Evolutionary conservation across 2,329 filamentous ascomycete species (phyloP), one percentile per base, ranked within the genome.

Genomic region (Lecanicillium sp.): DNA sequence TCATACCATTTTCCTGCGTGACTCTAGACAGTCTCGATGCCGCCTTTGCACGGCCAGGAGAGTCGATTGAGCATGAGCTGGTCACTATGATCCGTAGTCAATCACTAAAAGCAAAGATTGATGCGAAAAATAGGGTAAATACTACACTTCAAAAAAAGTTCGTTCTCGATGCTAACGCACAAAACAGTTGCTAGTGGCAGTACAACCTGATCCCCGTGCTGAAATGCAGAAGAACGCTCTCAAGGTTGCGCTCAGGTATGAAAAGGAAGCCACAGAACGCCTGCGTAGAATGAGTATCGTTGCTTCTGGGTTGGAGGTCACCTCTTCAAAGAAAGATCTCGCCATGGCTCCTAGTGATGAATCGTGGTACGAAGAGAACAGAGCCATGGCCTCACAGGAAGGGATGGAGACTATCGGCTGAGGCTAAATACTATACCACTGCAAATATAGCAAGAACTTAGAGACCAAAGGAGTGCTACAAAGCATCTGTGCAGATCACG

Each of bases 1-100:
- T 95, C 51, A 73, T 86, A 17, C 89, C 92, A 0, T 98, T 94
- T 59, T 94, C 83, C 30, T 82, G 81, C 48, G 87, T 95, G 44
- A 89, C 84, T 1, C 68, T 96, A 4, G 73, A 81, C 15, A 87
- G 79, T 44, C 77, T 98, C 68, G 78, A 84, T 8, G 68, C 73
- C 27, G 81, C 85, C 3, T 96, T 98, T 58, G 79, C 78, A 0
- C 65, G 70, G 3, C 65, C 75, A 1, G 74, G 73, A 4, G 64
- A 71, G 44, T 70, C 74, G 4, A 78, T 90, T 33, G 80, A 88
- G 29, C 64, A 70, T 17, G 92, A 98, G 60, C 68, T 96, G 22
- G 73, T 83, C 19, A 57, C 60, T 1, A 84, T 96, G 77, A 95
- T 98, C 50, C 71, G 80, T 37, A 67, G 70, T 11, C 79, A 80